These are phyloP conservation scores for Tolypocladium cylindrosporum DNA, from an alignment of 2,329 filamentous ascomycete genomes.

Conservation along the genomic window DNA sequence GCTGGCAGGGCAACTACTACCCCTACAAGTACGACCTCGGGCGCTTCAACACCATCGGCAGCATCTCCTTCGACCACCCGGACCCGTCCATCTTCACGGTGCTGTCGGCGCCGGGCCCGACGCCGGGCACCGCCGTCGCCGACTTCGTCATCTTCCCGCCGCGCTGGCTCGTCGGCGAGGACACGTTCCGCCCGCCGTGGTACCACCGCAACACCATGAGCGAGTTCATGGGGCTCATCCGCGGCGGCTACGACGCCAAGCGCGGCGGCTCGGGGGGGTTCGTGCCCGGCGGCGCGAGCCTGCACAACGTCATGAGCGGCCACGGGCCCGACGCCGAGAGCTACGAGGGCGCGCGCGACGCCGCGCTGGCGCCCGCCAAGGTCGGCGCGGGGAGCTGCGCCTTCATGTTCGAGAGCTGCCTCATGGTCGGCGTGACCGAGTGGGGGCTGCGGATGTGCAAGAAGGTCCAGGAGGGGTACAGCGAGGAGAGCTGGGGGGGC, in stretches of 20 bases:
- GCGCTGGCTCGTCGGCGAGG: constrained; percentile 58
- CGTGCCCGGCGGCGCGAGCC: constrained; percentile 44
- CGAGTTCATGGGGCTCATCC: constrained; percentile 54
- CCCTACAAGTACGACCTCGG: constrained; percentile 77
- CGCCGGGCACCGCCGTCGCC: constrained; percentile 60
- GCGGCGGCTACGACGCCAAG: constrained; percentile 52
- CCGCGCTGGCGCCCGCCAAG: constrained; percentile 42
- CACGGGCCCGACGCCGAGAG: constrained; percentile 51
- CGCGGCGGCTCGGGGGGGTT: constrained; percentile 38
- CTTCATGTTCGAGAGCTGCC: constrained; percentile 60
- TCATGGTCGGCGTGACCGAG: constrained; percentile 63
- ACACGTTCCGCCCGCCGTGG: constrained; percentile 64
- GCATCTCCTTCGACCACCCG: constrained; percentile 65
- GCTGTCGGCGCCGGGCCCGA: constrained; percentile 43
- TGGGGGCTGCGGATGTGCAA: constrained; percentile 54
- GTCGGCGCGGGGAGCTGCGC: constrained; percentile 54
- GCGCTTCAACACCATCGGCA: constrained; percentile 65
- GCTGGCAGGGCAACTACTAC: constrained; percentile 73
- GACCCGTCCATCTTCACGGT: constrained; percentile 74
- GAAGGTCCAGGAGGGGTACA: constrained; percentile 36
- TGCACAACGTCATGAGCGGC: constrained; percentile 64
- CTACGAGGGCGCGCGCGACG: constrained; percentile 45
- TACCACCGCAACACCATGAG: constrained; percentile 63
- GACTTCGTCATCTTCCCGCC: constrained; percentile 70
- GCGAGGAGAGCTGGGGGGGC: constrained; percentile 69